Evolutionary conservation across 2,329 filamentous ascomycete genomes (phyloP).

Genomic region (Mollisia scopiformis): DNA sequence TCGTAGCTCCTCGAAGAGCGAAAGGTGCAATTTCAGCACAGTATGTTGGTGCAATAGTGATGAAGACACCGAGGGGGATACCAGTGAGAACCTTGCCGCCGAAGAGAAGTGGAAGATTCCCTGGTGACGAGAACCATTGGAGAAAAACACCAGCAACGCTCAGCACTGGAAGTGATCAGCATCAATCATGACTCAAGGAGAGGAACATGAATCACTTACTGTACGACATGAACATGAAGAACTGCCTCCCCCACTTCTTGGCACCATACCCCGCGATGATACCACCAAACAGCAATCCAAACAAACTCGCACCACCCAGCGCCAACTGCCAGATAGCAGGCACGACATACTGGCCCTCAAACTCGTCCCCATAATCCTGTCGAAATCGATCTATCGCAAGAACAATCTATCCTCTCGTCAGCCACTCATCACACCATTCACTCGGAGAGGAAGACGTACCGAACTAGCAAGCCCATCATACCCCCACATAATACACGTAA

Average conservation of each 20-base stretch:
- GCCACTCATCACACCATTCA: not conserved
- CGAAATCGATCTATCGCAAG: conserved; percentile 25
- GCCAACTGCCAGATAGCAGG: conserved; percentile 26
- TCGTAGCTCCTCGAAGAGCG: conserved; percentile 24
- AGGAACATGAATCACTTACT: conserved; percentile 7
- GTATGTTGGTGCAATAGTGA: conserved; percentile 40
- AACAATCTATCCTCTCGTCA: conserved; percentile 21
- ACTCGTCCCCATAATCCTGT: conserved; percentile 23
- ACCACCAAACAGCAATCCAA: conserved; percentile 26
- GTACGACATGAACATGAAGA: conserved; percentile 25
- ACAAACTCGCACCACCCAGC: conserved; percentile 17
- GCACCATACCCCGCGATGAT: conserved; percentile 18
- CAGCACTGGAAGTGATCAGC: conserved; percentile 13
- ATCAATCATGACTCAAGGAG: not conserved
- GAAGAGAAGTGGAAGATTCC: conserved; percentile 46
- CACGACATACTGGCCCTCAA: conserved; percentile 21
- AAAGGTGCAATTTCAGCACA: conserved; percentile 28
- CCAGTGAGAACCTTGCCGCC: conserved; percentile 51
- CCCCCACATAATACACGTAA: conserved; percentile 30
- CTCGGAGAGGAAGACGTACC: conserved; percentile 5
- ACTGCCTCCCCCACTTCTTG: conserved; percentile 26
- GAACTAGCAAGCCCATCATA: conserved; percentile 30
- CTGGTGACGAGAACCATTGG: conserved; percentile 21
- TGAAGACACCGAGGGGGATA: conserved; percentile 53
- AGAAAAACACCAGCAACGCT: conserved; percentile 25